Evolutionary conservation across 129 eudicot genomes (phyloP).

Genomic region (Sambucus nigra): DNA sequence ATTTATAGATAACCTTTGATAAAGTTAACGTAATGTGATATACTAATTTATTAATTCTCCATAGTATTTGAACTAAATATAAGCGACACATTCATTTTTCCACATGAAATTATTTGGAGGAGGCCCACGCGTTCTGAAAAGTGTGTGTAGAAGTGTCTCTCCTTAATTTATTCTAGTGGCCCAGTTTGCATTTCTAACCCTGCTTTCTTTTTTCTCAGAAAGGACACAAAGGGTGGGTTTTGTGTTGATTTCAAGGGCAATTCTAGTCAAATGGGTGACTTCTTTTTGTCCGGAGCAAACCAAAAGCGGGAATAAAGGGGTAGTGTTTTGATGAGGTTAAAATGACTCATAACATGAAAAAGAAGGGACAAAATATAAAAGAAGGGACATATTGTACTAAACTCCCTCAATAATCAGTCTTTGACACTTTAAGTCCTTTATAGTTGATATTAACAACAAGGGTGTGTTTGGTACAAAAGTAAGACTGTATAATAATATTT

Average conservation of each 20-base stretch:
- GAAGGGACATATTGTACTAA: too few species aligned
- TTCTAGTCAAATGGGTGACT: not conserved
- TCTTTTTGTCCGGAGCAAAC: conserved; percentile 8
- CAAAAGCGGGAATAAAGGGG: conserved; percentile 7
- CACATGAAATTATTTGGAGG: not conserved
- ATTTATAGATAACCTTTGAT: too few species aligned
- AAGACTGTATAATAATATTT: too few species aligned
- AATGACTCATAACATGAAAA: not conserved
- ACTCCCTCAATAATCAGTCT: too few species aligned
- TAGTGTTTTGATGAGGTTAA: not conserved
- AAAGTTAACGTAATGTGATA: too few species aligned
- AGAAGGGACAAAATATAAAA: not conserved
- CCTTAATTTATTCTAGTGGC: not conserved
- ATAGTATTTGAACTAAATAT: not conserved
- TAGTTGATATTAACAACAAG: too few species aligned
- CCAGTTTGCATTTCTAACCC: not conserved
- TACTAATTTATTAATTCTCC: too few species aligned
- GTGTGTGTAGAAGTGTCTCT: not conserved
- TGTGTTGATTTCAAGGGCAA: conserved; percentile 5
- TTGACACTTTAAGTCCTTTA: too few species aligned
- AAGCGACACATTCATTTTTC: not conserved
- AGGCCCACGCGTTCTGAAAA: not conserved
- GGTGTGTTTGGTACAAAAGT: too few species aligned
- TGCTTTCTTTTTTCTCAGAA: not conserved
- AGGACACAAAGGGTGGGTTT: too few species aligned